Conservation (phyloP, 2,329 filamentous ascomycete species). For the Pseudomassariella vexata region DNA sequence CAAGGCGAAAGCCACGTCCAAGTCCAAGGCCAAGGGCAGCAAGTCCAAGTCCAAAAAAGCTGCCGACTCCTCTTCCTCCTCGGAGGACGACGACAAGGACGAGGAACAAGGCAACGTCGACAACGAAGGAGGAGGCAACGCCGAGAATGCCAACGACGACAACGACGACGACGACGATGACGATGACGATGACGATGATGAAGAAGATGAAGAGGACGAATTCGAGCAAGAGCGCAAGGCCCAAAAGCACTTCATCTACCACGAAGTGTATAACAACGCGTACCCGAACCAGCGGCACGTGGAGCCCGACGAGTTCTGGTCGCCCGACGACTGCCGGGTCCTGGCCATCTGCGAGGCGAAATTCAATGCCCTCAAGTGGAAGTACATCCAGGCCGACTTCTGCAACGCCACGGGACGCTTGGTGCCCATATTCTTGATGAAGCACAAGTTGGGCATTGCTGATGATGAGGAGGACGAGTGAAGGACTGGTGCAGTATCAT, state of each 20-base stretch:
- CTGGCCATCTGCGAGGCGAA: slow-evolving; percentile 19
- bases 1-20: background rate
- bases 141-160: slow-evolving; percentile 6
- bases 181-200: slow-evolving; percentile 6
- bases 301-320: slow-evolving; percentile 15
- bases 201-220: slow-evolving; percentile 2
- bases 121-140: slow-evolving; percentile 9
- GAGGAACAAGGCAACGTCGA: slow-evolving; percentile 6
- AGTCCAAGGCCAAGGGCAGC: background rate
- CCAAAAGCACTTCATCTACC: slow-evolving; percentile 12
- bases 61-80: background rate
- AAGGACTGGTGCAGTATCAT: background rate
- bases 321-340: slow-evolving; percentile 16
- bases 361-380: slow-evolving; percentile 17
- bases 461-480: background rate
- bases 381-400: slow-evolving; percentile 20
- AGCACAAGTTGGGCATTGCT: slow-evolving; percentile 21
- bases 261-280: slow-evolving; percentile 6
- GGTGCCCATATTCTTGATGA: slow-evolving; percentile 15
- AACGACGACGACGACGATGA: background rate
- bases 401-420: slow-evolving; percentile 20
- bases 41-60: background rate
- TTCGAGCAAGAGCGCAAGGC: slow-evolving; percentile 7
- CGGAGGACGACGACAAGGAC: background rate
- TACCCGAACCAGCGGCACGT: slow-evolving; percentile 14